A percentile compares a stretch with the other conserved stretches of the same genome.
These are phyloP conservation scores for Neonectria magnoliae DNA, from an alignment of 2,329 filamentous ascomycete genomes.

Conservation along the genomic window DNA sequence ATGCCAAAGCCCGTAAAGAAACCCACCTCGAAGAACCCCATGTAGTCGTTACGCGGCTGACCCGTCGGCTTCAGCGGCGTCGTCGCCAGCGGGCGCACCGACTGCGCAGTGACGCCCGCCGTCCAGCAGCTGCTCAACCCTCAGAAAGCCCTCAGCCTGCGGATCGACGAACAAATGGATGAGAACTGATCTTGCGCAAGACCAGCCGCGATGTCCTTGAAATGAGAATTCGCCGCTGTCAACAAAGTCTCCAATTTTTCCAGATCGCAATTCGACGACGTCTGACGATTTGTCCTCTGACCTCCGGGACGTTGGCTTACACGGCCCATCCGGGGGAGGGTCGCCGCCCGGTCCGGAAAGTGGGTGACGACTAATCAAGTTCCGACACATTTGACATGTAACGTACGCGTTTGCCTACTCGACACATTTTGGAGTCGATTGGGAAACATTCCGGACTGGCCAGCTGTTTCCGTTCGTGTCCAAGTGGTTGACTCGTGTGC, in stretches of 20 bases:
- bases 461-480: neutral
- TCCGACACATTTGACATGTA: neutral
- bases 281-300: neutral
- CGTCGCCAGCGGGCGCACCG: slow-evolving; percentile 11
- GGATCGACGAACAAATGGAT: neutral
- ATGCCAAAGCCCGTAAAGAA: slow-evolving; percentile 12
- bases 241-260: neutral
- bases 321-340: neutral
- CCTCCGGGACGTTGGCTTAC: neutral
- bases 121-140: slow-evolving; percentile 10
- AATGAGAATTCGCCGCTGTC: neutral
- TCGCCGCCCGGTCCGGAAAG: slow-evolving; percentile 21
- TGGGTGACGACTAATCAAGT: slow-evolving; percentile 14
- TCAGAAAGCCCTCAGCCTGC: neutral
- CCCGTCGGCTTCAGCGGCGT: slow-evolving; percentile 11
- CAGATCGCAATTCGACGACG: neutral
- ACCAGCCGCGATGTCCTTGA: neutral
- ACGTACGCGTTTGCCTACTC: neutral
- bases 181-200: neutral
- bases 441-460: neutral
- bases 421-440: neutral
- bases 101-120: slow-evolving; percentile 9
- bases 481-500: neutral
- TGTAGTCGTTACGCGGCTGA: slow-evolving; percentile 10
- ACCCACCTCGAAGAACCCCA: slow-evolving; percentile 17